Evolutionary conservation across 1,284 basidiomycete species (phyloP), one percentile per base, ranked within the genome.

Genomic region (Takashimella koratensis): DNA sequence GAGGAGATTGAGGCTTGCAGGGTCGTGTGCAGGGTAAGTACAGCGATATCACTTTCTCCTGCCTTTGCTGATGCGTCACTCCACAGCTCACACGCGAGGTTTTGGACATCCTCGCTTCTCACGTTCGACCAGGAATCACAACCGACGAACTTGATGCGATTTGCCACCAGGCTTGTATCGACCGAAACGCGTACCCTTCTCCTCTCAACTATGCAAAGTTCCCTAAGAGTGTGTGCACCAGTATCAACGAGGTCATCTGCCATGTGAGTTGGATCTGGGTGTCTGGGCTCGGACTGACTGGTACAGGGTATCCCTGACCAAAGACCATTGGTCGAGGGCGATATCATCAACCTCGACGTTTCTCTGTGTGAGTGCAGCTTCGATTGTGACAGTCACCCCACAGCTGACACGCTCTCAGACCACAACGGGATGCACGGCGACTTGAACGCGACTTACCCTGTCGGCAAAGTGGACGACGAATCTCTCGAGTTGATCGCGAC

Each of bases 221-320:
- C 74, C 95, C 95, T 23, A 97, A 98, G 80, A 96, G 91, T 43
- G 85, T 97, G 45, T 99, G 96, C 86, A 95, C 88, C 77, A 68
- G 88, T 82, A 79, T 98, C 42, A 98, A 99, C 76, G 96, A 98
- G 76, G 87, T 86, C 53, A 95, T 98, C 67, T 98, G 96, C 74
- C 96, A 98, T 75, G 73, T 72, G 53, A 63, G 67, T 63, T 10
- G 5, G 39, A 19, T 12, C 30, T 8, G 30, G n/a, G 8, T 8
- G 30, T 36, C 30, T 8, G 16, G 30, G 30, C 8, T 36, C 30
- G 8, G 10, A 8, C 30, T 8, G 30, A 16, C 30, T 36, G 12
- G 19, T 1, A 13, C 26, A 69, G 71, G 91, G 91, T 52, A 96
- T 97, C 61, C 93, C 93, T 43, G 93, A 96, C 77, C 81, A 88